A percentile compares a stretch with the other conserved stretches of the same genome.
phyloP scores from a whole-genome alignment of 78 protist species.

The Dictyostelium firmibasis region DNA sequence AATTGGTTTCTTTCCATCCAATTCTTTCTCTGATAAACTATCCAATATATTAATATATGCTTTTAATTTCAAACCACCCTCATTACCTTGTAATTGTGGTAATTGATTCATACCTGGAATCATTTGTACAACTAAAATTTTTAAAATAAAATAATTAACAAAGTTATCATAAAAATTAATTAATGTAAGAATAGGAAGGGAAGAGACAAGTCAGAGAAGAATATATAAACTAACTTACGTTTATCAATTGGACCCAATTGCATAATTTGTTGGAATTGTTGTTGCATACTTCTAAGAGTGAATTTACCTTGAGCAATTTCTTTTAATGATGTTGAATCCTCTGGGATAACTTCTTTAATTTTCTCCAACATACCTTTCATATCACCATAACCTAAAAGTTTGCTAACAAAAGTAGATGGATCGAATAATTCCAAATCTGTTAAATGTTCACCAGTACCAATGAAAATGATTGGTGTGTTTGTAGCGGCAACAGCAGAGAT shows the following conservation, averaged over 20 bases:
- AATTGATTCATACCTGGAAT: slow-evolving; percentile 64
- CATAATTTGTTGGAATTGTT: slow-evolving; percentile 93
- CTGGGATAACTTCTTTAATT: slow-evolving; percentile 85
- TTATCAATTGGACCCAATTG: slow-evolving; percentile 94
- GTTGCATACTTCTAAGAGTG: slow-evolving; percentile 97
- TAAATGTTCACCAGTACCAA: slow-evolving; percentile 95
- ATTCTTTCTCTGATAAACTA: slow-evolving; percentile 92
- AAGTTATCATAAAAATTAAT: too few species aligned
- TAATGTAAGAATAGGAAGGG: too few species aligned
- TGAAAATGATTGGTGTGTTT: slow-evolving; percentile 94
- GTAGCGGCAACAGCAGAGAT: slow-evolving; percentile 97
- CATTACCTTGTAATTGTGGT: slow-evolving; percentile 76
- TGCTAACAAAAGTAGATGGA: slow-evolving; percentile 88
- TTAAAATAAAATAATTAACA: too few species aligned
- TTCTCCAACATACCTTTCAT: slow-evolving; percentile 78
- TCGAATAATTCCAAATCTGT: slow-evolving; percentile 95
- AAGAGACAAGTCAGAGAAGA: too few species aligned
- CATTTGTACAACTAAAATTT: slow-evolving; percentile 57
- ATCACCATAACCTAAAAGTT: slow-evolving; percentile 97
- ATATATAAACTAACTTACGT: too few species aligned
- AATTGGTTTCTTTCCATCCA: slow-evolving; percentile 85
- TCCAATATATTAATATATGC: slow-evolving; percentile 94
- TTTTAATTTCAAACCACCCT: slow-evolving; percentile 84
- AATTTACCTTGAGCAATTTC: slow-evolving; percentile 84
- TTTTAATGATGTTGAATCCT: slow-evolving; percentile 21